phyloP scores from a whole-genome alignment of 31 red algal genomes.

The Porphyra umbilicalis region DNA sequence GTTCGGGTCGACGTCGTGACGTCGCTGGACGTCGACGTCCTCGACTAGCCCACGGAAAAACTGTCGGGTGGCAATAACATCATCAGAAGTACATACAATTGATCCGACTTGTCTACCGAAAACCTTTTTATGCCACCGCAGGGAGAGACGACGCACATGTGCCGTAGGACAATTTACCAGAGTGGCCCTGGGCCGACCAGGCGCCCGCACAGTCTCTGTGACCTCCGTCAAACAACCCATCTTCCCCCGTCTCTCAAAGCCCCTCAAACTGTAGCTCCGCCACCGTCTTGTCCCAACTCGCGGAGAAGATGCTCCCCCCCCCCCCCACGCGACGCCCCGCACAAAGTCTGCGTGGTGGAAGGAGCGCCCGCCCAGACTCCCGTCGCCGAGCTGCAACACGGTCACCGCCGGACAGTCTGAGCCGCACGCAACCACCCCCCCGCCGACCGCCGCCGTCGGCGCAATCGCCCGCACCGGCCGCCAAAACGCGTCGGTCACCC shows the following conservation, averaged over 20 bases:
- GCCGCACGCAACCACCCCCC: slow-evolving; percentile 37
- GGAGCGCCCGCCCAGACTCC: slow-evolving; percentile 16
- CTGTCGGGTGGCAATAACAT: too few species aligned
- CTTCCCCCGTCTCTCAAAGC: background rate
- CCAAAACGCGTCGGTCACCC: background rate
- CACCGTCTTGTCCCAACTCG: slow-evolving; percentile 74
- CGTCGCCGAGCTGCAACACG: slow-evolving; percentile 29
- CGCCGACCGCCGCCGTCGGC: background rate
- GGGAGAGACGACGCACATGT: too few species aligned
- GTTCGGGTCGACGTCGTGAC: too few species aligned
- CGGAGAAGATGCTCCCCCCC: slow-evolving; percentile 44
- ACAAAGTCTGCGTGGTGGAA: slow-evolving; percentile 78
- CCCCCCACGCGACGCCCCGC: slow-evolving; percentile 67
- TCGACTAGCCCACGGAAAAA: too few species aligned
- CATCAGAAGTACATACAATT: too few species aligned
- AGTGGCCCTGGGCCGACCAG: too few species aligned
- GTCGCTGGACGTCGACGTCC: too few species aligned
- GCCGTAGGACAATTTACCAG: too few species aligned
- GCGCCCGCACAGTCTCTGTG: too few species aligned
- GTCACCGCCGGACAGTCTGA: slow-evolving; percentile 67
- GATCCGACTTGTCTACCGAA: too few species aligned
- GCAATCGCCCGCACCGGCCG: background rate
- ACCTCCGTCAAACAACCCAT: too few species aligned
- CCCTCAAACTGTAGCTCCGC: slow-evolving; percentile 18
- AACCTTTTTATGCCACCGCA: too few species aligned